Evolutionary conservation across 371 early-diverging fungal genomes (phyloP), one percentile per base, ranked within the genome.

Genomic region (Apophysomyces elegans): DNA sequence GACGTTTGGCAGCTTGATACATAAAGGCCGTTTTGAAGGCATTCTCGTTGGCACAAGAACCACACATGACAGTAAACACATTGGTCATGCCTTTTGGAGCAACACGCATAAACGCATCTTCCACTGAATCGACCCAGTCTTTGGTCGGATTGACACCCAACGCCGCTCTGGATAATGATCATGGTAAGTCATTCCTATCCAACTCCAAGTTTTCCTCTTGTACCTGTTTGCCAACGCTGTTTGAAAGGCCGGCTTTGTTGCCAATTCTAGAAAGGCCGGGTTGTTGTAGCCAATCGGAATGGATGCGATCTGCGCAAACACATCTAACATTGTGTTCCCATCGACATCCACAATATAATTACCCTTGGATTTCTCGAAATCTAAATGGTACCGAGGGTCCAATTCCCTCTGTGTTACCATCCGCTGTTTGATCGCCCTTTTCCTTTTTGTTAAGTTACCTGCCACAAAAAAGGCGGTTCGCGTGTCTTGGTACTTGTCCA

Each of bases 21-120:
- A 91, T 88, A 66, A 91, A 87, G n/a, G 91, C 90, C 5, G 91
- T 89, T 78, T 91, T 92, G 80, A 85, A 91, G 0, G 92, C 92
- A 44, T 88, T 84, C 66, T 92, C 92, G 59, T 91, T 92, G 46
- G 91, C 89, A 68, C 90, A 89, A 8, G 90, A 88, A 3, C 92
- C 92, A 62, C 90, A 89, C 86, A 90, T 88, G 35, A 89, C 88
- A 4, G 92, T 92, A 61, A 92, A 92, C n/a, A 92, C 86, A 60
- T 90, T 87, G 57, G 78, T 76, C 78, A 92, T 72, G 1, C 91
- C 92, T 60, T 77, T 75, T 7, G 92, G 92, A 8, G 86, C 86
- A 1, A 90, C 91, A 2, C 79, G 69, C 87, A 92, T 87, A 60
- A 90, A 88, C 8, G 92, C 78, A 3, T 86, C 75, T 50, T 88